Conservation (phyloP, 2,329 filamentous ascomycete species). For the Aspergillus tanneri region DNA sequence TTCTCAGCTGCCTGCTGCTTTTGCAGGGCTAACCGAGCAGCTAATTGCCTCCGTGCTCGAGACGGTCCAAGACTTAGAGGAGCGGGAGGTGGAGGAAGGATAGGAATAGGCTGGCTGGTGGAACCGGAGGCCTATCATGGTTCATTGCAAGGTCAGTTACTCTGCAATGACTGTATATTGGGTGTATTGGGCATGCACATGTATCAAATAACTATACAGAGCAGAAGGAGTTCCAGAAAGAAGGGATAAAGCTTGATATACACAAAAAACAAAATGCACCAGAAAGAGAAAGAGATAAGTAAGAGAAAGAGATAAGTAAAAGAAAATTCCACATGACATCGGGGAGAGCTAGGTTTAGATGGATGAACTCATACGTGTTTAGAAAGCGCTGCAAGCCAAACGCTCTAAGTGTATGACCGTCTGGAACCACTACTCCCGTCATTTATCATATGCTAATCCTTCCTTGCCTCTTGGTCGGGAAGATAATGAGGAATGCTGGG, state of each 20-base stretch:
- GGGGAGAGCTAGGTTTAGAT: conserved; percentile 19
- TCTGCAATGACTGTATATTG: not conserved
- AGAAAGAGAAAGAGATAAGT: conserved; percentile 12
- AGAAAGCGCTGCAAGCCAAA: conserved; percentile 22
- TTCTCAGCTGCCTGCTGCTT: conserved; percentile 60
- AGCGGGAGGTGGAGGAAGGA: conserved; percentile 60
- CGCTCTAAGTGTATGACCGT: conserved; percentile 20
- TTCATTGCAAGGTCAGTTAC: conserved; percentile 17
- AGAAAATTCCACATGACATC: conserved; percentile 21
- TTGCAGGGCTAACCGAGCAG: conserved; percentile 77
- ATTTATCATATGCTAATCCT: conserved; percentile 18
- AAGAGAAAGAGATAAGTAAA: conserved; percentile 15
- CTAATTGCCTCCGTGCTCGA: conserved; percentile 82
- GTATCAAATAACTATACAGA: conserved; percentile 10
- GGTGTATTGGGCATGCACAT: not conserved
- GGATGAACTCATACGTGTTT: conserved; percentile 24
- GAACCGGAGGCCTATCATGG: conserved; percentile 27
- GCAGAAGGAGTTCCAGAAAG: not conserved
- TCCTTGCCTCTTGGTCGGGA: conserved; percentile 13
- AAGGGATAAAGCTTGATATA: conserved; percentile 5
- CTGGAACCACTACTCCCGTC: conserved; percentile 15
- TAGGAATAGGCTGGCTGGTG: conserved; percentile 45
- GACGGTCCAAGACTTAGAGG: conserved; percentile 84
- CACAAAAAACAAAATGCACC: conserved; percentile 13
- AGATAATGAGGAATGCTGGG: conserved; percentile 7